Base-by-base conservation (phyloP, 2,329 filamentous ascomycete genomes). In the Aspergillus neoniger region DNA sequence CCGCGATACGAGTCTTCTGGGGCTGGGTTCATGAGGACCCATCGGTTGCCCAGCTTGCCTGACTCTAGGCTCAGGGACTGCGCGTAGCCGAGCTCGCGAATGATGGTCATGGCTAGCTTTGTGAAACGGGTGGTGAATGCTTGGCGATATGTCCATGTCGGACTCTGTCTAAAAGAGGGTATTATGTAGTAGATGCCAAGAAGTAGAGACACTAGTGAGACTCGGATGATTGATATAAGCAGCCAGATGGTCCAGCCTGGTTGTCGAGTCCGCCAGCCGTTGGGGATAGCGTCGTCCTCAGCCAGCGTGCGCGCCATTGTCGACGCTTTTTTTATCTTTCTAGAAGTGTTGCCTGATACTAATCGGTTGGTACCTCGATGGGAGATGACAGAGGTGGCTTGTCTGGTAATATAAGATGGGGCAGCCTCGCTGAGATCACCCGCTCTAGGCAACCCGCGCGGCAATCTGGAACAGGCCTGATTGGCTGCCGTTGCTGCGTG, bases 131-230 rank as follows among this genome's bases (percentile, higher is more conserved):
- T 55, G 32, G 36, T n/a, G 1, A 55, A 14, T n/a, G 52, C 52
- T 21, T 55, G 52, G 23, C 36, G 38, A 36, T 55, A 55, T 21
- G 52, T 55, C 52, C 52, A 55, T 21, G n/a, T 14, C 17, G 36
- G 10, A 38, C 25, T 43, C 15, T 25, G 52, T 10, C 52, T 38
- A 5, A 55, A 19, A 6, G 52, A 36, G 9, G 14, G 38, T n/a
- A 25, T 5, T 6, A 30, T 28, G 21, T 55, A 55, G 52, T 28
- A 43, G 9, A 55, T n/a, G 17, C 36, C 25, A 28, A 30, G 43
- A 6, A 30, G 25, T 6, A 55, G 21, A 8, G 19, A 15, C 5
- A 44, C 15, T 15, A 55, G 52, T 19, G 17, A 17, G 52, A 44
- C 7, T 14, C 36, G 36, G n/a, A 43, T 9, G 2, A 44, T 28